Base-by-base conservation (phyloP, 2,329 filamentous ascomycete genomes). In the Beauveria asiatica region DNA sequence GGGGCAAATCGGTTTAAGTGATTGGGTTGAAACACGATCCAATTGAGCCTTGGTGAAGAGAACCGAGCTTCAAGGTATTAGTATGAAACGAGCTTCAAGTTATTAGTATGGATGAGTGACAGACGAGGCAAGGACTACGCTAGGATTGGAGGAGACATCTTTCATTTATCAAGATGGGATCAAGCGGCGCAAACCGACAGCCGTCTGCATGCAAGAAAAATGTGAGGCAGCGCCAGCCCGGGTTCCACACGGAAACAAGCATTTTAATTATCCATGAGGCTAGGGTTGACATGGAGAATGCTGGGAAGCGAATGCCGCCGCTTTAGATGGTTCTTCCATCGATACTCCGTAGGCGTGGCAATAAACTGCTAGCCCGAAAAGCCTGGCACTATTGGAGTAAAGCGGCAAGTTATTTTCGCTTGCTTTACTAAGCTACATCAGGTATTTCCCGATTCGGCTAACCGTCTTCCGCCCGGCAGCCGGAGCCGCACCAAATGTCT, bases 381-480 rank as follows among this genome's bases (percentile, higher is more conserved):
- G 9, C 7, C 25, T 8, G 6, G 42, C 19, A 9, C 48, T 3
- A n/a, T 25, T 59, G 51, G 25, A 59, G 48, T 59, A 59, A 59
- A 59, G 56, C 56, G 39, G 56, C 56, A 39, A 17, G 16, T 2
- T 2, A 7, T 11, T 27, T 30, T n/a, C 51, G 16, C 33, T 33
- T 46, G 17, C 30, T 17, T 56, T 33, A 10, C 19, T 45, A 45
- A 21, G 30, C 49, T 21, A 21, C 8, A 53, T 27, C 21, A 11
- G 16, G 51, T 11, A 53, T 54, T 59, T n/a, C 57, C 57, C 42
- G 50, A 60, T 60, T 60, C 33, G 50, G 44, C 57, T 33, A 48
- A 37, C 45, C 52, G 27, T 30, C 53, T 33, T 30, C 64, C 59
- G 60, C 52, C 62, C 65, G 63, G 61, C 60, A 60, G 62, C 64